A percentile compares a stretch with the other conserved stretches of the same genome.
Evolutionary conservation across 2,329 filamentous ascomycete genomes (phyloP).

Genomic region (Penicillium sp.): DNA sequence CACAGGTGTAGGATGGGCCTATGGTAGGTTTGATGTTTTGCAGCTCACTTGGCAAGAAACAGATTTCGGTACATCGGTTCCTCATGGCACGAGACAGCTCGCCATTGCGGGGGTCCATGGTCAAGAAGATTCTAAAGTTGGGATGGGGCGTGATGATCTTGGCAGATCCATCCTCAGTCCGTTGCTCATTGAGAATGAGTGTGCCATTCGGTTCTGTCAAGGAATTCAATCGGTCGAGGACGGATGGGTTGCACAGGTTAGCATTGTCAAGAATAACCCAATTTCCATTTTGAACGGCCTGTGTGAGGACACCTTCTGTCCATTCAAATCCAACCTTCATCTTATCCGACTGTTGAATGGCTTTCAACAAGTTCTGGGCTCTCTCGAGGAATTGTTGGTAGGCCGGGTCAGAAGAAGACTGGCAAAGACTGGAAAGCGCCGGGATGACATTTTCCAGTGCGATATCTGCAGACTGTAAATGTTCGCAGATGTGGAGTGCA

Average conservation of each 20-base stretch:
- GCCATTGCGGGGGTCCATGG: slow-evolving; percentile 85
- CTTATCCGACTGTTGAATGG: slow-evolving; percentile 60
- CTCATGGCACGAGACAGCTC: slow-evolving; percentile 96
- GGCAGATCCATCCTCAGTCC: slow-evolving; percentile 74
- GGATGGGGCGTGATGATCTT: slow-evolving; percentile 77
- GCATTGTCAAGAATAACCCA: slow-evolving; percentile 98
- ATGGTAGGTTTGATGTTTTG: slow-evolving; percentile 13
- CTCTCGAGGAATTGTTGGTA: slow-evolving; percentile 51
- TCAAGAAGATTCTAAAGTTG: slow-evolving; percentile 88
- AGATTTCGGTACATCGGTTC: slow-evolving; percentile 90
- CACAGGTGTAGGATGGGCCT: slow-evolving; percentile 37
- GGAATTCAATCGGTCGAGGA: slow-evolving; percentile 91
- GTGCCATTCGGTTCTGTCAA: slow-evolving; percentile 86
- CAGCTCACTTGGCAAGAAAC: slow-evolving; percentile 55
- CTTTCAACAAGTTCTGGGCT: slow-evolving; percentile 52
- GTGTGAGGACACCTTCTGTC: slow-evolving; percentile 89
- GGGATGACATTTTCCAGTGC: slow-evolving; percentile 32
- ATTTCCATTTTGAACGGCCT: slow-evolving; percentile 77
- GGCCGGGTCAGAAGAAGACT: slow-evolving; percentile 46
- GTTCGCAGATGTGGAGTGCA: slow-evolving; percentile 34
- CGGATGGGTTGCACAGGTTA: slow-evolving; percentile 92
- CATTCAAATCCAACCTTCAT: slow-evolving; percentile 79
- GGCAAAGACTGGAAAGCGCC: slow-evolving; percentile 33
- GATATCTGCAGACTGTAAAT: slow-evolving; percentile 28
- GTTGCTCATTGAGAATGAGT: slow-evolving; percentile 90